These are phyloP conservation scores for Rheum nobile DNA, from an alignment of 148 eudicot genomes.

Conservation along the genomic window DNA sequence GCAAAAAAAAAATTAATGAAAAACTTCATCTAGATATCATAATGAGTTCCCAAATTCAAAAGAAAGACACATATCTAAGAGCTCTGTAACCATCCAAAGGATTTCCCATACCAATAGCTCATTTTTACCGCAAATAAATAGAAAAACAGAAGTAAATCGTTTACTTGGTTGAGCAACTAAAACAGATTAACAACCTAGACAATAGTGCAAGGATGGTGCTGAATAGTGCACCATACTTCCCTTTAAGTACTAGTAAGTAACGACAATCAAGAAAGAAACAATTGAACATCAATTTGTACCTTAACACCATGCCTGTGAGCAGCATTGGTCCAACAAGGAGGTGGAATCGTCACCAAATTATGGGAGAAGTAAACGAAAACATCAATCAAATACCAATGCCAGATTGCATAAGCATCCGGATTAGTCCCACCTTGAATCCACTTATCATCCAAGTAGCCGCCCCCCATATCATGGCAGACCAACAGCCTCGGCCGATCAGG, in stretches of 20 bases:
- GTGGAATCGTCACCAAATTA: conserved; percentile 74
- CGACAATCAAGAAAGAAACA: background rate
- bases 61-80: background rate
- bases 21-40: background rate
- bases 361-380: conserved; percentile 93
- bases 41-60: background rate
- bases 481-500: conserved; percentile 44
- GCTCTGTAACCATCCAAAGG: background rate
- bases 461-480: conserved; percentile 94
- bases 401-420: conserved; percentile 61
- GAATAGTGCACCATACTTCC: background rate
- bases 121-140: background rate
- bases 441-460: conserved; percentile 78
- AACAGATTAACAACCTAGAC: background rate
- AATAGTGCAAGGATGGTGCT: background rate
- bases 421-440: conserved; percentile 73
- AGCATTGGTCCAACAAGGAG: conserved; percentile 85
- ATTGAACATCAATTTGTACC: conserved; percentile 22
- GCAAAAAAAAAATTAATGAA: background rate
- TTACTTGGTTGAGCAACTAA: background rate
- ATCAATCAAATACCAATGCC: conserved; percentile 98
- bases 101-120: background rate
- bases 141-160: background rate
- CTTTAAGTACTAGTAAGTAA: background rate
- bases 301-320: conserved; percentile 85